These are phyloP conservation scores for Annulohypoxylon maeteangense DNA, from an alignment of 495 filamentous ascomycete species.

Conservation along the genomic window DNA sequence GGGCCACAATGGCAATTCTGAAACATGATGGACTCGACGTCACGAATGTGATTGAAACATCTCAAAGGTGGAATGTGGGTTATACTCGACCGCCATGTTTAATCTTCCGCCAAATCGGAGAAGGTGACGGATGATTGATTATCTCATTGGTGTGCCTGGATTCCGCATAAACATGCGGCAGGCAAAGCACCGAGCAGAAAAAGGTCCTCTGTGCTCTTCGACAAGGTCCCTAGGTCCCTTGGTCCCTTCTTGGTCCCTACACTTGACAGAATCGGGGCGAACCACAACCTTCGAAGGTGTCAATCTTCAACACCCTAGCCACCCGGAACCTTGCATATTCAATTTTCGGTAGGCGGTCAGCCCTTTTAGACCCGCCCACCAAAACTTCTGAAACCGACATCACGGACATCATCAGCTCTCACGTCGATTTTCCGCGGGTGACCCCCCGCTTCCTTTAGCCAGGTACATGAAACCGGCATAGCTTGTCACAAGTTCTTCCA, in stretches of 20 bases:
- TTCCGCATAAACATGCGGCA: conserved; percentile 38
- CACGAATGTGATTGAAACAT: conserved; percentile 39
- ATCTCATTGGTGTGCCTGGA: conserved; percentile 45
- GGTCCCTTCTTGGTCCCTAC: neutral
- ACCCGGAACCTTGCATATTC: conserved; percentile 30
- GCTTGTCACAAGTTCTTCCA: conserved; percentile 45
- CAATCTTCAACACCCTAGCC: conserved; percentile 17
- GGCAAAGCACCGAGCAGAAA: conserved; percentile 31
- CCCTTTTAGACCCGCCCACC: conserved; percentile 19
- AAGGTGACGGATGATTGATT: neutral
- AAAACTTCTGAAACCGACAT: conserved; percentile 36
- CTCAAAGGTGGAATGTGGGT: conserved; percentile 11
- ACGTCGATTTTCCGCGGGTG: conserved; percentile 25
- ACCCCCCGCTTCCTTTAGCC: conserved; percentile 35
- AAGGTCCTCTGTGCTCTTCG: conserved; percentile 20
- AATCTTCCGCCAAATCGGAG: conserved; percentile 30
- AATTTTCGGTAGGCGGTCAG: conserved; percentile 30
- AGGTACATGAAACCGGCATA: conserved; percentile 40
- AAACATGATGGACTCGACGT: conserved; percentile 40
- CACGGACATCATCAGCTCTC: conserved; percentile 29
- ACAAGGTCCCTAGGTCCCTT: neutral
- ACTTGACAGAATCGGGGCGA: conserved; percentile 15
- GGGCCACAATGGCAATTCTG: conserved; percentile 18
- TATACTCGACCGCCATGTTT: conserved; percentile 25
- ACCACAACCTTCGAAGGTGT: conserved; percentile 9